Conservation (phyloP, 345 rosid species). For the Barbarea vulgaris region DNA sequence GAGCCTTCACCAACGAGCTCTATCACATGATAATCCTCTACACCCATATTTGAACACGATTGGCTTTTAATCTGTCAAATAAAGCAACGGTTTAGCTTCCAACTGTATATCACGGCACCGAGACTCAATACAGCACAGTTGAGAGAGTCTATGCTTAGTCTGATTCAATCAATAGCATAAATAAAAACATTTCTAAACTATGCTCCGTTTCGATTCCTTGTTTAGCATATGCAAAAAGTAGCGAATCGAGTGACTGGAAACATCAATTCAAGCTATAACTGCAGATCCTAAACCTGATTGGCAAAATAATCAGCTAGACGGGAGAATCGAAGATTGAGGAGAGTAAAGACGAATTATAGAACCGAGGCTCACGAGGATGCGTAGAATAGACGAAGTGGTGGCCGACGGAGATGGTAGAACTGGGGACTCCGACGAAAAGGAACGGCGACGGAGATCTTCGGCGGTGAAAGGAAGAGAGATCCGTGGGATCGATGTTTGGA, state of each 20-base stretch:
- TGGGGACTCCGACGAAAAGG: background rate
- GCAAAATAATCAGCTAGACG: background rate
- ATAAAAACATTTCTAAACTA: background rate
- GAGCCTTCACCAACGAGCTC: conserved; percentile 99
- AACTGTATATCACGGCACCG: background rate
- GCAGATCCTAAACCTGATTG: conserved; percentile 19
- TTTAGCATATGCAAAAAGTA: background rate
- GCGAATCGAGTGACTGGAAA: background rate
- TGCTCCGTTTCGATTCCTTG: background rate
- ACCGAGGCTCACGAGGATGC: conserved; percentile 15
- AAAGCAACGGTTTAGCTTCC: conserved; percentile 2
- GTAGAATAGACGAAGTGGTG: background rate
- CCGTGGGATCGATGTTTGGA: conserved; percentile 14
- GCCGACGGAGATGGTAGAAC: conserved; percentile 10
- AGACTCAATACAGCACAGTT: background rate
- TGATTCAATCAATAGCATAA: background rate
- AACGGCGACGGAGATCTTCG: conserved; percentile 1
- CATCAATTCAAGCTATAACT: conserved; percentile 4
- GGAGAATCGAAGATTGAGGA: conserved; percentile 6
- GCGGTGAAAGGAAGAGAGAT: conserved; percentile 20
- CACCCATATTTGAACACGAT: conserved; percentile 53
- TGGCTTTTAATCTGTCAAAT: conserved; percentile 20
- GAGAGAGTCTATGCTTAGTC: background rate
- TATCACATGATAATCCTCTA: conserved; percentile 87
- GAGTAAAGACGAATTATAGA: conserved; percentile 3